phyloP scores from a whole-genome alignment of 306 rosid genomes.

The Ceratonia siliqua region DNA sequence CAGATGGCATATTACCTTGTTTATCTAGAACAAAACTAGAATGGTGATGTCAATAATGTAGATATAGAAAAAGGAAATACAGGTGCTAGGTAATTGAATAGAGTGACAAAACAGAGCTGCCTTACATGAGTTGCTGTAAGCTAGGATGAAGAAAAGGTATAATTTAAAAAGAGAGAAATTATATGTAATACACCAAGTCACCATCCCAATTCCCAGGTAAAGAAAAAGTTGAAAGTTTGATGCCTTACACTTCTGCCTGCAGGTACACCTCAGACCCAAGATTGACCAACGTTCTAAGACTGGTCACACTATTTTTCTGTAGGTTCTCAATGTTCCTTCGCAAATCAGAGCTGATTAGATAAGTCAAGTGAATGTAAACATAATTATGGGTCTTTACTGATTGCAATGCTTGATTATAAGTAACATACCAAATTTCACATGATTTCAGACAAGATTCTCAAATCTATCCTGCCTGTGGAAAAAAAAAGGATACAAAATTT shows the following conservation, averaged over 20 bases:
- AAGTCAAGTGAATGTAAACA: slow-evolving; percentile 54
- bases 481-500: slow-evolving; percentile 76
- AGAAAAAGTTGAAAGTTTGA: slow-evolving; percentile 10
- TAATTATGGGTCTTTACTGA: slow-evolving; percentile 1
- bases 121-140: background rate
- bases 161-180: background rate
- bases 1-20: background rate
- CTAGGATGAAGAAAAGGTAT: background rate
- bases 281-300: slow-evolving; percentile 82
- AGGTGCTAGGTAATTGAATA: background rate
- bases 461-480: background rate
- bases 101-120: background rate
- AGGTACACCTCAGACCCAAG: slow-evolving; percentile 90
- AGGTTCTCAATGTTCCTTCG: slow-evolving; percentile 78
- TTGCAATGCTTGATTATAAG: slow-evolving; percentile 2
- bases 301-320: slow-evolving; percentile 82
- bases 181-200: background rate
- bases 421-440: slow-evolving; percentile 10
- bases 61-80: slow-evolving; percentile 11
- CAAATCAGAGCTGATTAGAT: slow-evolving; percentile 66
- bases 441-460: background rate
- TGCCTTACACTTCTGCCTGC: slow-evolving; percentile 94
- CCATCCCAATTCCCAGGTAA: background rate
- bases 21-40: background rate
- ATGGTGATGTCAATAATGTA: slow-evolving; percentile 12